phyloP scores from a whole-genome alignment of 768 basidiomycete genomes.

The Saitozyma sp. region DNA sequence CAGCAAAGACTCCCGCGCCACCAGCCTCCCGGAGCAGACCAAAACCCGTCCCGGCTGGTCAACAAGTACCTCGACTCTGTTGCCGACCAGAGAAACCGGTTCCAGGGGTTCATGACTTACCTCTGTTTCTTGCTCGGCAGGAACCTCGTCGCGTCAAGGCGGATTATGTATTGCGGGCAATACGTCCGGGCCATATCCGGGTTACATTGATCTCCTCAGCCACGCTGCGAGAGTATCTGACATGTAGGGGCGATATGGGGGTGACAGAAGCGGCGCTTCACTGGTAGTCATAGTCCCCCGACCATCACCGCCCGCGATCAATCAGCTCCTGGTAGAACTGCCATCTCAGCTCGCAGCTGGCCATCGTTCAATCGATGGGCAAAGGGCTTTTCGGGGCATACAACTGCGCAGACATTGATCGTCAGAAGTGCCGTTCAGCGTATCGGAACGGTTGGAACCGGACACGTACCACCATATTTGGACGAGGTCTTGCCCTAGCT shows the following conservation, averaged over 20 bases:
- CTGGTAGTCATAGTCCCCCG: constrained; percentile 67
- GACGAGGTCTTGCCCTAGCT: constrained; percentile 18
- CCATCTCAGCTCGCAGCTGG: background rate
- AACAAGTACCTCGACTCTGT: too few species aligned
- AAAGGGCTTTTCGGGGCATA: background rate
- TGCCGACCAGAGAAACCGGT: constrained; percentile 26
- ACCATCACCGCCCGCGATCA: constrained; percentile 53
- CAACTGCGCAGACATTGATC: constrained; percentile 8
- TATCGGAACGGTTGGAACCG: background rate
- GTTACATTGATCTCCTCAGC: constrained; percentile 51
- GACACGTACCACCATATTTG: constrained; percentile 48
- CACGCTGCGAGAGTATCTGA: too few species aligned
- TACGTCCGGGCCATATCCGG: constrained; percentile 79
- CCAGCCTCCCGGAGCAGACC: too few species aligned
- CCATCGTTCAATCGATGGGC: too few species aligned
- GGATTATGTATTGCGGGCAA: constrained; percentile 94
- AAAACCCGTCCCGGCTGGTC: too few species aligned
- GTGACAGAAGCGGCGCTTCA: constrained; percentile 12
- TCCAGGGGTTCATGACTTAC: constrained; percentile 43
- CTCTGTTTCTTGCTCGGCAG: constrained; percentile 40
- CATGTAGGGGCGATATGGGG: too few species aligned
- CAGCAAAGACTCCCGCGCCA: too few species aligned
- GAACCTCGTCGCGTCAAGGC: constrained; percentile 43
- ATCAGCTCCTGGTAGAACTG: constrained; percentile 53
- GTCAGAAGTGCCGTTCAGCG: background rate